Percentiles rank a stretch among this genome's conserved stretches.
These are phyloP conservation scores for Euphorbia lathyris DNA, from an alignment of 345 rosid species.

Conservation along the genomic window DNA sequence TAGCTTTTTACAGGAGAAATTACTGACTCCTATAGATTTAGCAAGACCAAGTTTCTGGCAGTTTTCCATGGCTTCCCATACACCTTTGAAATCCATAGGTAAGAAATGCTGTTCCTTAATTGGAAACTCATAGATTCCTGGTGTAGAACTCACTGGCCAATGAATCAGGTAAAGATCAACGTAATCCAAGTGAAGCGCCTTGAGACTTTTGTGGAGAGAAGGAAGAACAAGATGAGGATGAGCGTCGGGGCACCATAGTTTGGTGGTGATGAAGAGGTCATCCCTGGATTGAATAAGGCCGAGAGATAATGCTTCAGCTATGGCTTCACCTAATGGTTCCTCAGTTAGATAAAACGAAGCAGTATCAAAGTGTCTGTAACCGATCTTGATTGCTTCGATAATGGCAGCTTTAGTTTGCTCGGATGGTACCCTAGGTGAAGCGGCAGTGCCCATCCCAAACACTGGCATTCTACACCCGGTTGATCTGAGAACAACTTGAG, in stretches of 20 bases:
- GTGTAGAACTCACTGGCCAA: slow-evolving; percentile 79
- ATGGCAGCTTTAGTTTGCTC: slow-evolving; percentile 11
- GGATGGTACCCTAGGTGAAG: slow-evolving; percentile 12
- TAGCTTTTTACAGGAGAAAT: slow-evolving; percentile 73
- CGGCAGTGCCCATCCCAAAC: slow-evolving; percentile 28
- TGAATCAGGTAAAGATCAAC: slow-evolving; percentile 70
- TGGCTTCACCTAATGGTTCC: slow-evolving; percentile 32
- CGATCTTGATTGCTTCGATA: slow-evolving; percentile 26
- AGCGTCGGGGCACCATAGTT: slow-evolving; percentile 59
- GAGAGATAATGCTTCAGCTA: slow-evolving; percentile 38
- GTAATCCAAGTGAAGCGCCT: slow-evolving; percentile 61
- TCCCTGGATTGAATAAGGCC: slow-evolving; percentile 42
- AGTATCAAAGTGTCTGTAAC: slow-evolving; percentile 38
- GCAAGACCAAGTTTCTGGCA: slow-evolving; percentile 63
- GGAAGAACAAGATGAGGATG: slow-evolving; percentile 48
- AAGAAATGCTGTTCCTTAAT: slow-evolving; percentile 58
- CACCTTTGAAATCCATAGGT: slow-evolving; percentile 55
- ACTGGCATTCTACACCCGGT: slow-evolving; percentile 19
- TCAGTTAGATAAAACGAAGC: slow-evolving; percentile 27
- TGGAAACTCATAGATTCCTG: slow-evolving; percentile 58
- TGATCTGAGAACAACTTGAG: not conserved
- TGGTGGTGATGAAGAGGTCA: slow-evolving; percentile 55
- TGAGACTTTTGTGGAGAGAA: slow-evolving; percentile 40
- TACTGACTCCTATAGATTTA: slow-evolving; percentile 75
- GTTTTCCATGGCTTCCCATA: slow-evolving; percentile 78